Evolutionary conservation across 2,329 filamentous ascomycete species (phyloP), one percentile per base, ranked within the genome.

Genomic region (Aspergillus ochraceoroseus): DNA sequence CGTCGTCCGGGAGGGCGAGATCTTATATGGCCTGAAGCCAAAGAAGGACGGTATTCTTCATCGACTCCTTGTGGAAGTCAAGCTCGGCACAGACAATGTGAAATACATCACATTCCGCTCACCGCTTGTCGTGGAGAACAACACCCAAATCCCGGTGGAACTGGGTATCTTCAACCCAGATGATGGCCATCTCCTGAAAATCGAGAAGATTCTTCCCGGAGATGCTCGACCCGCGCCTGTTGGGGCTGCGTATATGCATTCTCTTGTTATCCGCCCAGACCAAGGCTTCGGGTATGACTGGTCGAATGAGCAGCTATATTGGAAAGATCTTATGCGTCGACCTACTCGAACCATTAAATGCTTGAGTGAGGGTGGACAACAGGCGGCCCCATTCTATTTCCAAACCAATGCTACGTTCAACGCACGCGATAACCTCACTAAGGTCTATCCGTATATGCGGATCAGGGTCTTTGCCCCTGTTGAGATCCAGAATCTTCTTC

Each of bases 91-190:
- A 0, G 90, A 98, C 70, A 96, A 96, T 56, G 86, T 98, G 68
- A 98, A 98, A 70, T 94, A 94, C 61, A 94, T 98, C 57, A 98
- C 89, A 1, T 82, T 98, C 57, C 80, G 92, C 17, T 96, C 90
- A 12, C 92, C 92, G 1, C 70, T 98, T 1, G 69, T 95, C 0
- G 81, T 98, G 5, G 92, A 98, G 61, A 98, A 98, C 64, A 85
- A 92, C 48, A 98, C 92, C 0, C 87, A 98, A 59, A 95, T 98
- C 29, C 90, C 92, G 0, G 82, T 98, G 9, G 92, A 98, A 63
- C 66, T 98, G 14, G 94, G 92, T 11, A 81, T 98, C 11, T 95
- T 87, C 59, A 92, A 90, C 61, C 80, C 81, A 0, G 79, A 87
- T 47, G 84, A 95, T 42, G 89, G 89, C 0, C 83, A 95, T 62